Conservation (phyloP, 257 asterid species). For the Nicotiana noctiflora region DNA sequence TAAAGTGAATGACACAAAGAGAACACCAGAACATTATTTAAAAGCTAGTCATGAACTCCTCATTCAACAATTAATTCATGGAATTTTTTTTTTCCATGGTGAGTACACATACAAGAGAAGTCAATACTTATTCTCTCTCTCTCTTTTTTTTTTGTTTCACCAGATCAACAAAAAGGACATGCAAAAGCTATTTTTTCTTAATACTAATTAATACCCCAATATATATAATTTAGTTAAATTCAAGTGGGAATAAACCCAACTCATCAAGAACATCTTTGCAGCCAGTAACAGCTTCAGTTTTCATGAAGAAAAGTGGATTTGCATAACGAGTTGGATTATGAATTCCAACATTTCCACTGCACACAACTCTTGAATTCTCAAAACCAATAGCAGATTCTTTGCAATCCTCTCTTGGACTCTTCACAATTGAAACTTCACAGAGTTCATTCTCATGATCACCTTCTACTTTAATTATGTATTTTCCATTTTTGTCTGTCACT, state of each 20-base stretch:
- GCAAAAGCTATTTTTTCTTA: neutral
- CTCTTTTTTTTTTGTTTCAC: neutral
- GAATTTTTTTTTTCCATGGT: neutral
- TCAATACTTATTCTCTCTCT: neutral
- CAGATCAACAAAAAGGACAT: conserved; percentile 1
- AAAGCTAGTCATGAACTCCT: neutral
- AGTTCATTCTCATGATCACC: conserved; percentile 36
- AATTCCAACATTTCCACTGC: conserved; percentile 31
- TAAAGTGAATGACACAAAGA: neutral
- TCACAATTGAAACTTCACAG: conserved; percentile 25
- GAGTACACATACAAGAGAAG: conserved; percentile 6
- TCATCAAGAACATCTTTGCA: conserved; percentile 25
- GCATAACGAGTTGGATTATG: conserved; percentile 18
- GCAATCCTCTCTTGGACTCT: conserved; percentile 31
- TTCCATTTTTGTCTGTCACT: conserved; percentile 17
- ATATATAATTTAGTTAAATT: neutral
- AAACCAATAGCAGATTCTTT: neutral
- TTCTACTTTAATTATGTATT: conserved; percentile 16
- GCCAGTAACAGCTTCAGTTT: neutral
- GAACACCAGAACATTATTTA: neutral
- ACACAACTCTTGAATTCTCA: conserved; percentile 19
- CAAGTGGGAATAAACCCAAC: conserved; percentile 9
- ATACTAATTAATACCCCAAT: no score
- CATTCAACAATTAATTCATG: neutral
- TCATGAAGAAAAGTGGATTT: conserved; percentile 38